These are phyloP conservation scores for Ganoderma lucidum DNA, from an alignment of 1,284 basidiomycete genomes.

Conservation along the genomic window DNA sequence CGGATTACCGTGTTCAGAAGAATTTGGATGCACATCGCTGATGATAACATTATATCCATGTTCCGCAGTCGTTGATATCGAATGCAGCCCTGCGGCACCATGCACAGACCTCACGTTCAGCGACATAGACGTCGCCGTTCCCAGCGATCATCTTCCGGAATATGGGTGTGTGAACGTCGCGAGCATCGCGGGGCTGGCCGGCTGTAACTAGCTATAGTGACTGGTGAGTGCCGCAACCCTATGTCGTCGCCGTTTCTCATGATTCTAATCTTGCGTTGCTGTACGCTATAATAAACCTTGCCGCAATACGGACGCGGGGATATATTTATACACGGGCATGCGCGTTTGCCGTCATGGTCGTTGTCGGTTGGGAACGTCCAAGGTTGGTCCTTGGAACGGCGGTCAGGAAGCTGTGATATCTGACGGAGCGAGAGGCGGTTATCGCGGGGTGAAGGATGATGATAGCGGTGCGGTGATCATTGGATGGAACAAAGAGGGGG, in stretches of 20 bases:
- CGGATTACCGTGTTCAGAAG: background rate
- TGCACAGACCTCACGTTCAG: slow-evolving; percentile 56
- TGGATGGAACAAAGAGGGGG: background rate
- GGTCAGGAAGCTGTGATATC: slow-evolving; percentile 14
- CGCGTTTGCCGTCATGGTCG: slow-evolving; percentile 4
- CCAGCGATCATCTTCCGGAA: slow-evolving; percentile 45
- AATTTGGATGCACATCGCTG: slow-evolving; percentile 1
- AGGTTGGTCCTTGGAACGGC: background rate
- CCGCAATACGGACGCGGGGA: background rate
- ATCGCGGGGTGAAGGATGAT: slow-evolving; percentile 5
- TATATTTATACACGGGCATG: slow-evolving; percentile 10
- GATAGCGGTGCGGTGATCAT: background rate
- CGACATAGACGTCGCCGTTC: slow-evolving; percentile 50
- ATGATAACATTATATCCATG: slow-evolving; percentile 13
- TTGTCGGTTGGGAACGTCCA: slow-evolving; percentile 4
- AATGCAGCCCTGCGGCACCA: slow-evolving; percentile 59
- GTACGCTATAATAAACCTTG: background rate
- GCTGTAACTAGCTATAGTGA: slow-evolving; percentile 6
- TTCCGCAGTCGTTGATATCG: slow-evolving; percentile 58
- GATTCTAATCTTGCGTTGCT: slow-evolving; percentile 7
- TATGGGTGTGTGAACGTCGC: slow-evolving; percentile 58
- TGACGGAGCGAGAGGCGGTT: background rate
- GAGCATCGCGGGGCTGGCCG: slow-evolving; percentile 37
- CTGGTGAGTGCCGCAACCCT: slow-evolving; percentile 18
- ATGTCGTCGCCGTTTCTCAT: slow-evolving; percentile 1